Evolutionary conservation across 192 early-diverging fungal genomes (phyloP).

Genomic region (Allomyces macrogynus): DNA sequence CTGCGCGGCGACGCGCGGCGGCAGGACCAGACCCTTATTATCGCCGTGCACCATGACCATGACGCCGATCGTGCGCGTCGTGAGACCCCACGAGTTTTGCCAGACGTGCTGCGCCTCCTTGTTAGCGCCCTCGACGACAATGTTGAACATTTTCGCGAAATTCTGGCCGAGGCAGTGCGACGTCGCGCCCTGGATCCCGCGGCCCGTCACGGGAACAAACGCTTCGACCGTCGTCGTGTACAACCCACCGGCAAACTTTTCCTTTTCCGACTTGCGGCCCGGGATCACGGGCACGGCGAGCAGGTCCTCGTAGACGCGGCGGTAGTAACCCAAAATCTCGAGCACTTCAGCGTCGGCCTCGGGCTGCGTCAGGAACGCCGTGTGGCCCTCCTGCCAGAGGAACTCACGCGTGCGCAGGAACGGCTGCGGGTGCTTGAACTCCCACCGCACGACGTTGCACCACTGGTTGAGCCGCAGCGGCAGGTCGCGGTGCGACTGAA

Average conservation of each 20-base stretch:
- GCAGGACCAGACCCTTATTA: slow-evolving; percentile 93
- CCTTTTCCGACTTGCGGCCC: slow-evolving; percentile 95
- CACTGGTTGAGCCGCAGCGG: slow-evolving; percentile 96
- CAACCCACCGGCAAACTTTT: slow-evolving; percentile 95
- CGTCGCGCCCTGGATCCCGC: slow-evolving; percentile 95
- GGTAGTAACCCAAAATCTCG: slow-evolving; percentile 84
- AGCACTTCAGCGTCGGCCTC: slow-evolving; percentile 70
- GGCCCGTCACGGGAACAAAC: slow-evolving; percentile 88
- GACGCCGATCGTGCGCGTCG: slow-evolving; percentile 92
- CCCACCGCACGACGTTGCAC: slow-evolving; percentile 99
- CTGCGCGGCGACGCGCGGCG: slow-evolving; percentile 70
- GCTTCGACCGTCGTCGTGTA: slow-evolving; percentile 97
- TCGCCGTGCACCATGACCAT: slow-evolving; percentile 99
- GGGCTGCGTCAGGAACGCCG: slow-evolving; percentile 76
- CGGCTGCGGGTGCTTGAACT: slow-evolving; percentile 99
- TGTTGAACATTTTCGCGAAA: slow-evolving; percentile 98
- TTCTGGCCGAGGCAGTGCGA: slow-evolving; percentile 99
- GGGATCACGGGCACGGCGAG: slow-evolving; percentile 92
- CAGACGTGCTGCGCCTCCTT: slow-evolving; percentile 61
- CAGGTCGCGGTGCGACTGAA: slow-evolving; percentile 88
- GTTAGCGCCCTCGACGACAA: slow-evolving; percentile 47
- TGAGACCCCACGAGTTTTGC: slow-evolving; percentile 98
- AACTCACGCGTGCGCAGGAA: slow-evolving; percentile 98
- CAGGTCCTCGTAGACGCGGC: slow-evolving; percentile 88
- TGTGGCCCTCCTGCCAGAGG: slow-evolving; percentile 99